A percentile compares a stretch with the other conserved stretches of the same genome.
phyloP scores from a whole-genome alignment of 768 basidiomycete species.

The Collybia nuda region DNA sequence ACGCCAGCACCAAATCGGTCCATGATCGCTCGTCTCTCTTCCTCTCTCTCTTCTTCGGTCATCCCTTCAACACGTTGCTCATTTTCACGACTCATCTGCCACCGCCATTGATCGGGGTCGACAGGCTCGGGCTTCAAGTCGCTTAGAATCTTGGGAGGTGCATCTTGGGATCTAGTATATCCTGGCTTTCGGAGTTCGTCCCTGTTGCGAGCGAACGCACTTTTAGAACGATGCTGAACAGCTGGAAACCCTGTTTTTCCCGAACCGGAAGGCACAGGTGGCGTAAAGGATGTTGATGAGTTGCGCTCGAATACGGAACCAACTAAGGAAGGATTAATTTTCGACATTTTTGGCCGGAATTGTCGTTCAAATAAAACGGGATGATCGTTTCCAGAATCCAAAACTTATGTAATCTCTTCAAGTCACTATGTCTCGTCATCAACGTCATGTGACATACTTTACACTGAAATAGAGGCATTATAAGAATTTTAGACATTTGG shows the following conservation, averaged over 20 bases:
- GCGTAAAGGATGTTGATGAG: conserved; percentile 18
- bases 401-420: not conserved
- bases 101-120: conserved; percentile 44
- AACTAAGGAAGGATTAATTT: conserved; percentile 24
- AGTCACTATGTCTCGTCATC: no score
- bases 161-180: conserved; percentile 18
- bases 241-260: conserved; percentile 57
- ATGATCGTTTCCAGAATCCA: not conserved
- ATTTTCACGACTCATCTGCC: conserved; percentile 68
- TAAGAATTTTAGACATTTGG: no score
- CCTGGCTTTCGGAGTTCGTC: conserved; percentile 32
- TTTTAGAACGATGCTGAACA: conserved; percentile 64
- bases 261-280: conserved; percentile 25
- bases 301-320: conserved; percentile 53
- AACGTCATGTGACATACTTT: no score
- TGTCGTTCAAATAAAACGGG: no score
- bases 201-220: conserved; percentile 55
- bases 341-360: conserved; percentile 18
- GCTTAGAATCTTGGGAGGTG: conserved; percentile 24
- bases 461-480: no score
- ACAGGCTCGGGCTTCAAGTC: conserved; percentile 5
- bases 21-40: conserved; percentile 64
- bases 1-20: conserved; percentile 72
- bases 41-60: conserved; percentile 68
- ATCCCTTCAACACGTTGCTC: conserved; percentile 59